These are phyloP conservation scores for Karstenula rhodostoma DNA, from an alignment of 2,329 filamentous ascomycete genomes.

Conservation along the genomic window DNA sequence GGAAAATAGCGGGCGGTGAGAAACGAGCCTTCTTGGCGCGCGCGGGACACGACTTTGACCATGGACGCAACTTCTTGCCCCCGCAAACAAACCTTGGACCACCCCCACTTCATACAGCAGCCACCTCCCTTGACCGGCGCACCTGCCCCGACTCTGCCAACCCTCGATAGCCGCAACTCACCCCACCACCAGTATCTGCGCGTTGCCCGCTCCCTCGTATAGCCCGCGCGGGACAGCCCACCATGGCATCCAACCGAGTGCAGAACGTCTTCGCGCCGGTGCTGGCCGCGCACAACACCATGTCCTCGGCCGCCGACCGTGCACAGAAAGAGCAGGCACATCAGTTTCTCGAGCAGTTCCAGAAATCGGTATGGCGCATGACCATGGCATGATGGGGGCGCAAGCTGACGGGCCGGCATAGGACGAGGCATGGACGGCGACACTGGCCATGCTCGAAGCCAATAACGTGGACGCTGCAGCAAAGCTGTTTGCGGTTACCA, in stretches of 20 bases:
- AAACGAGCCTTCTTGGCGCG: constrained; percentile 34
- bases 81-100: constrained; percentile 29
- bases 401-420: constrained; percentile 52
- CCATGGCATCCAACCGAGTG: constrained; percentile 73
- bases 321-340: constrained; percentile 89
- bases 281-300: constrained; percentile 86
- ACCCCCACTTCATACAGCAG: constrained; percentile 12
- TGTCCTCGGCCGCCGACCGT: constrained; percentile 83
- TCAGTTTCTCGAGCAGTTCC: constrained; percentile 90
- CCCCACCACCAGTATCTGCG: constrained; percentile 35
- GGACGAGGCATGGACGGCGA: constrained; percentile 90
- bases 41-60: constrained; percentile 35
- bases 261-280: constrained; percentile 83
- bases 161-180: constrained; percentile 33
- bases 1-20: constrained; percentile 41
- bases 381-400: constrained; percentile 19
- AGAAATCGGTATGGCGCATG: constrained; percentile 83
- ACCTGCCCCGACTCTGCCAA: constrained; percentile 31
- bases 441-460: constrained; percentile 85
- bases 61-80: constrained; percentile 29
- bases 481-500: constrained; percentile 95
- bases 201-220: constrained; percentile 35
- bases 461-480: constrained; percentile 78
- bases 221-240: constrained; percentile 33
- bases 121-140: neutral